Evolutionary conservation across 2,329 filamentous ascomycete genomes (phyloP).

Genomic region (Colletotrichum aenigma): DNA sequence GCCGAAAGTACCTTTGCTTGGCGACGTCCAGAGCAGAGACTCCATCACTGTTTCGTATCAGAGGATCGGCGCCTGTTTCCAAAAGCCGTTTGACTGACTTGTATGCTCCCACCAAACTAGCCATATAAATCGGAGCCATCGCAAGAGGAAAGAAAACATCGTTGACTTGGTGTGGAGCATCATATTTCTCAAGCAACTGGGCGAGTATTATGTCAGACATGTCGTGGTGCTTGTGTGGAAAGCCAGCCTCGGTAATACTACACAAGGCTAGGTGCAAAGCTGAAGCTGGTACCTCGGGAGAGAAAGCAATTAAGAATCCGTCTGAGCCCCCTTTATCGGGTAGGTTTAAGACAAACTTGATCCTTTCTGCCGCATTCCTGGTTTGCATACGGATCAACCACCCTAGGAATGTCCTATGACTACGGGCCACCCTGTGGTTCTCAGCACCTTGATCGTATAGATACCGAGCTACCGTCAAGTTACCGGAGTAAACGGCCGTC

Average conservation of each 20-base stretch:
- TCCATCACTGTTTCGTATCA: not conserved
- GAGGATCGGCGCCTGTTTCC: not conserved
- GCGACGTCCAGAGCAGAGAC: not conserved
- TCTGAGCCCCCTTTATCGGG: not conserved
- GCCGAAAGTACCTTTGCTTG: not conserved
- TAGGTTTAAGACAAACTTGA: not conserved
- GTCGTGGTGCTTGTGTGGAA: not conserved
- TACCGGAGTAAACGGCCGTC: not conserved
- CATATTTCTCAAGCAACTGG: not conserved
- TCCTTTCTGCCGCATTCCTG: not conserved
- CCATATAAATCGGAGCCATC: not conserved
- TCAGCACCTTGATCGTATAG: not conserved
- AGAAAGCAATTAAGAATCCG: not conserved
- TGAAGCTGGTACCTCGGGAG: not conserved
- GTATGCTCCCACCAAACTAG: not conserved
- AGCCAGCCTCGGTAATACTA: not conserved
- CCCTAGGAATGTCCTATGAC: not conserved
- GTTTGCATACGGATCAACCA: not conserved
- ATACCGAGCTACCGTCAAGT: not conserved
- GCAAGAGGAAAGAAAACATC: not conserved
- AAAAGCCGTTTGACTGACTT: not conserved
- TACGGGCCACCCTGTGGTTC: not conserved
- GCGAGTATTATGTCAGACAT: not conserved
- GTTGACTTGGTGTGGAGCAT: not conserved
- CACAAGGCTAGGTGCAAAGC: not conserved